These are phyloP conservation scores for Quercus alba DNA, from an alignment of 306 rosid species.

Conservation along the genomic window DNA sequence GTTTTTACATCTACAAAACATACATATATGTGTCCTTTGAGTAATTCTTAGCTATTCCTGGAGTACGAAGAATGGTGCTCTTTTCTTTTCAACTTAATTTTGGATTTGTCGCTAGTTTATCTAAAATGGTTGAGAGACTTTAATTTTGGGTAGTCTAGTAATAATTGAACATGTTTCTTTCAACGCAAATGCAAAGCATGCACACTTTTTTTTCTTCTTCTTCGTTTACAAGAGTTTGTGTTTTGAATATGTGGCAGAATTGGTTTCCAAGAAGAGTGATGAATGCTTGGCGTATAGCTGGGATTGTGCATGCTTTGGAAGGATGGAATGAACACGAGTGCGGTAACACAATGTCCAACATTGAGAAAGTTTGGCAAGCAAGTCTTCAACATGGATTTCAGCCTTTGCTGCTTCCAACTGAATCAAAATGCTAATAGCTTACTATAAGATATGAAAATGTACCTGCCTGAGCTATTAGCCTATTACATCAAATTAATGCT, in stretches of 20 bases:
- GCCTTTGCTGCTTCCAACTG: constrained; percentile 1
- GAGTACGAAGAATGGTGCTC: fast-evolving
- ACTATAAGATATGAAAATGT: too few species aligned
- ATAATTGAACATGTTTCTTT: not conserved
- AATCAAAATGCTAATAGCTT: too few species aligned
- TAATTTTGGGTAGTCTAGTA: not conserved
- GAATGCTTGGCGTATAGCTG: constrained; percentile 80
- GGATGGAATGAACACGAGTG: constrained; percentile 68
- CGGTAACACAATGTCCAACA: constrained; percentile 35
- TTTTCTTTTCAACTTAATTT: too few species aligned
- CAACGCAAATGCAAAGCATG: not conserved
- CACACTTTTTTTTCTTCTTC: not conserved
- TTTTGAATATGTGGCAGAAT: constrained; percentile 26
- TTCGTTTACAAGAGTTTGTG: not conserved
- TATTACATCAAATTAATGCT: too few species aligned
- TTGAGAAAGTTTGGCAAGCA: constrained; percentile 62
- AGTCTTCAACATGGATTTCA: constrained; percentile 67
- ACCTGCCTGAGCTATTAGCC: too few species aligned
- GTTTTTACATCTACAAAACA: too few species aligned
- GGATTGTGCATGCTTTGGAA: constrained; percentile 65
- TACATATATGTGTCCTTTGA: too few species aligned
- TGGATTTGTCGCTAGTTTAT: too few species aligned
- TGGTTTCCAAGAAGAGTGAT: constrained; percentile 83
- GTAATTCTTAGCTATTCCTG: fast-evolving
- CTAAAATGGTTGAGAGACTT: not conserved